These are phyloP conservation scores for Agaricales sp. DNA, from an alignment of 1,284 basidiomycete species.

Conservation along the genomic window DNA sequence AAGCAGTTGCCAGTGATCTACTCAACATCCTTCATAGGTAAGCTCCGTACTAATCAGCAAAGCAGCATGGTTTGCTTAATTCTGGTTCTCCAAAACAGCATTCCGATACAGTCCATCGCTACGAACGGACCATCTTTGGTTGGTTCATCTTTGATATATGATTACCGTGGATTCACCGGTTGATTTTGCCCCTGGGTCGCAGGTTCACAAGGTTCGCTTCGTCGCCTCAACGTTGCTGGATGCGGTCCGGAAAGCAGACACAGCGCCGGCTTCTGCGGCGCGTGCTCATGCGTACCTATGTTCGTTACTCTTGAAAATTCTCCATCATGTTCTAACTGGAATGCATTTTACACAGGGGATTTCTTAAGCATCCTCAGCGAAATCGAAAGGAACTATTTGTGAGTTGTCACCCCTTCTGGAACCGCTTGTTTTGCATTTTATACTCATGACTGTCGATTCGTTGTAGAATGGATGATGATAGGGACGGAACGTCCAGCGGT, in stretches of 20 bases:
- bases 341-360: slow-evolving; percentile 49
- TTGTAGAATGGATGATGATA: slow-evolving; percentile 63
- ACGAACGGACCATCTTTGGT: slow-evolving; percentile 78
- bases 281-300: slow-evolving; percentile 74
- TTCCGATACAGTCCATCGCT: slow-evolving; percentile 84
- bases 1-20: slow-evolving; percentile 71
- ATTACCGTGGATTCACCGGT: not conserved
- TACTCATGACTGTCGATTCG: slow-evolving; percentile 14
- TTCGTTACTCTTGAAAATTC: slow-evolving; percentile 24
- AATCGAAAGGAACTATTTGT: slow-evolving; percentile 81
- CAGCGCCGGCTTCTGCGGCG: slow-evolving; percentile 62
- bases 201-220: slow-evolving; percentile 83
- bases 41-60: slow-evolving; percentile 5
- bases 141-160: slow-evolving; percentile 13
- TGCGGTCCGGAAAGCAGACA: slow-evolving; percentile 73
- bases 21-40: slow-evolving; percentile 74
- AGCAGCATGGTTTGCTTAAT: slow-evolving; percentile 9
- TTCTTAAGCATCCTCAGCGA: slow-evolving; percentile 82
- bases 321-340: slow-evolving; percentile 10
- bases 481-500: slow-evolving; percentile 48
- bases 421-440: not conserved
- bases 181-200: slow-evolving; percentile 1
- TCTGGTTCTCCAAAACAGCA: slow-evolving; percentile 44
- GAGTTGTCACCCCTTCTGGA: slow-evolving; percentile 20
- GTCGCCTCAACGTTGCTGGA: slow-evolving; percentile 82